phyloP scores from a whole-genome alignment of 208 protist genomes.

The Dictyostelium gargantuum region DNA sequence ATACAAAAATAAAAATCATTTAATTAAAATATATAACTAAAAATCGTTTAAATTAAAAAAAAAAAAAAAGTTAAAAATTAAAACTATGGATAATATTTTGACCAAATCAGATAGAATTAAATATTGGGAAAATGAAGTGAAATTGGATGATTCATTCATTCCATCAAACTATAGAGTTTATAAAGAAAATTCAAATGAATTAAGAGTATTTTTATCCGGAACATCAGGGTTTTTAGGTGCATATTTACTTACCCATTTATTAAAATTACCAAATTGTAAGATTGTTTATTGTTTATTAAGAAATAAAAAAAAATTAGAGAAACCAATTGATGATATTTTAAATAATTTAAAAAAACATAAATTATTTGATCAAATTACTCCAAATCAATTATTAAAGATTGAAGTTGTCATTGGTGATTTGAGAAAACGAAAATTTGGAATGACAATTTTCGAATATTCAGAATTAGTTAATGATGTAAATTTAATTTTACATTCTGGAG shows the following conservation, averaged over 20 bases:
- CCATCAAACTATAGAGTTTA: background rate
- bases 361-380: background rate
- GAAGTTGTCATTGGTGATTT: background rate
- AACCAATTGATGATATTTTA: background rate
- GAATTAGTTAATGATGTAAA: background rate
- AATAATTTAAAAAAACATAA: background rate
- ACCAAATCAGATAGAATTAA: too few relatives aligned
- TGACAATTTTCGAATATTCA: background rate
- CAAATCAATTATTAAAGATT: background rate
- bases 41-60: too few relatives aligned
- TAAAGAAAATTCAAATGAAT: background rate
- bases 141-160: background rate
- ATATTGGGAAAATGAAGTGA: conserved; percentile 7
- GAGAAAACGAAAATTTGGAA: background rate
- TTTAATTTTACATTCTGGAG: conserved; percentile 9
- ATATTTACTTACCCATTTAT: background rate
- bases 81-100: too few relatives aligned
- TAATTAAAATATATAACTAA: too few relatives aligned
- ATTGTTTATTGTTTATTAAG: background rate
- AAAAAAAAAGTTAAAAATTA: too few relatives aligned
- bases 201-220: conserved; percentile 10
- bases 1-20: too few relatives aligned
- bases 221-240: background rate
- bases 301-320: background rate
- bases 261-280: background rate